Conservation (phyloP, 202 grass and related monocot species). For the Panicum virgatum region DNA sequence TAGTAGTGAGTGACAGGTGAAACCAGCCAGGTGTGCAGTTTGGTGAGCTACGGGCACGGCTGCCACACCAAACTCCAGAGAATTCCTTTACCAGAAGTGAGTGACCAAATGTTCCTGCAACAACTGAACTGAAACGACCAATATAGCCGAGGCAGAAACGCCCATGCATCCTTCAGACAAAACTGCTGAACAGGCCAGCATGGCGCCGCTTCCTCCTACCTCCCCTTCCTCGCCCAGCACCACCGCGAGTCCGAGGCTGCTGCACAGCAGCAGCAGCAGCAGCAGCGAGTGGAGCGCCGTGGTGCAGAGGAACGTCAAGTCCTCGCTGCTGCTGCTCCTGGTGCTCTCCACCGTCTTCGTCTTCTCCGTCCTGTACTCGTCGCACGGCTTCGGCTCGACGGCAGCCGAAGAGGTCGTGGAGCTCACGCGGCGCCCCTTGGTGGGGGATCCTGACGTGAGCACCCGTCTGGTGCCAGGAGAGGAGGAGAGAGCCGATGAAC, state of each 20-base stretch:
- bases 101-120: conserved; percentile 15
- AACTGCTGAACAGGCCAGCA: background rate
- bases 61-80: conserved; percentile 2
- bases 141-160: no score
- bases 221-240: conserved; percentile 10
- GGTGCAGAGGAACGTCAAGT: conserved; percentile 46
- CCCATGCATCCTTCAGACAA: no score
- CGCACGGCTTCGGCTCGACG: background rate
- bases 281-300: conserved; percentile 48
- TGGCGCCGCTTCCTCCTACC: conserved; percentile 24
- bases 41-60: conserved; percentile 39
- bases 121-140: background rate
- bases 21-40: conserved; percentile 5
- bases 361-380: conserved; percentile 31
- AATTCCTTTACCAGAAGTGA: conserved; percentile 38
- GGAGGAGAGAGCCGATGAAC: background rate
- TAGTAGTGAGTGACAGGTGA: background rate
- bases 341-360: conserved; percentile 42
- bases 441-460: background rate
- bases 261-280: conserved; percentile 32
- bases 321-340: conserved; percentile 50
- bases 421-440: background rate
- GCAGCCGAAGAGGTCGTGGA: background rate
- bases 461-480: background rate
- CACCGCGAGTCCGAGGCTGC: conserved; percentile 11